phyloP scores from a whole-genome alignment of 163 green algal genomes.

The Trebouxia gelatinosa region DNA sequence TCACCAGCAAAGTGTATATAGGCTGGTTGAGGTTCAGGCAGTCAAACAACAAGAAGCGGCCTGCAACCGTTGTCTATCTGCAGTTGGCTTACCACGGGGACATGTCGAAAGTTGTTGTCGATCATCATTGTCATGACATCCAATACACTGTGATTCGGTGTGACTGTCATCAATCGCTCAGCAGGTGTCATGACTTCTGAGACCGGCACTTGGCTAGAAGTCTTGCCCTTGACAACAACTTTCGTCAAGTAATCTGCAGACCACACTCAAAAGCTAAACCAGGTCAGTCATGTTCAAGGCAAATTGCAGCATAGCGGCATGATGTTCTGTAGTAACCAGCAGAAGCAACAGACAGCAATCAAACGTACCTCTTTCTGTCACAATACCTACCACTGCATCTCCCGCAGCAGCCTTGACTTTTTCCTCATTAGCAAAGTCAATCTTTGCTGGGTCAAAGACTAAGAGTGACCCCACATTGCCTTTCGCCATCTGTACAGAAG shows the following conservation, averaged over 20 bases:
- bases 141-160: constrained; percentile 55
- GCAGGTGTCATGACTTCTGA: constrained; percentile 63
- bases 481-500: constrained; percentile 59
- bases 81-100: constrained; percentile 62
- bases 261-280: too few relatives aligned
- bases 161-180: constrained; percentile 51
- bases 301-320: background rate
- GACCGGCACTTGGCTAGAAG: constrained; percentile 45
- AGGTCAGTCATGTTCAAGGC: background rate
- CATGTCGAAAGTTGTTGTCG: constrained; percentile 65
- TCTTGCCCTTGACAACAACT: constrained; percentile 58
- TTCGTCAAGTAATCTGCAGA: constrained; percentile 72
- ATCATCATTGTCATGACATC: constrained; percentile 71
- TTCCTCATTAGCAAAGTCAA: constrained; percentile 30
- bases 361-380: constrained; percentile 60
- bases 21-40: background rate
- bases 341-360: background rate
- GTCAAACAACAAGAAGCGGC: background rate
- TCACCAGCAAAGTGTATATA: too few relatives aligned
- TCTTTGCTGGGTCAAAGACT: constrained; percentile 59
- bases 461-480: constrained; percentile 65
- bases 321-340: background rate
- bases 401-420: constrained; percentile 35
- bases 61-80: too few relatives aligned
- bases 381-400: constrained; percentile 65